Conservation (phyloP, 208 protist genomes). For the Wallacemonas sp. region DNA sequence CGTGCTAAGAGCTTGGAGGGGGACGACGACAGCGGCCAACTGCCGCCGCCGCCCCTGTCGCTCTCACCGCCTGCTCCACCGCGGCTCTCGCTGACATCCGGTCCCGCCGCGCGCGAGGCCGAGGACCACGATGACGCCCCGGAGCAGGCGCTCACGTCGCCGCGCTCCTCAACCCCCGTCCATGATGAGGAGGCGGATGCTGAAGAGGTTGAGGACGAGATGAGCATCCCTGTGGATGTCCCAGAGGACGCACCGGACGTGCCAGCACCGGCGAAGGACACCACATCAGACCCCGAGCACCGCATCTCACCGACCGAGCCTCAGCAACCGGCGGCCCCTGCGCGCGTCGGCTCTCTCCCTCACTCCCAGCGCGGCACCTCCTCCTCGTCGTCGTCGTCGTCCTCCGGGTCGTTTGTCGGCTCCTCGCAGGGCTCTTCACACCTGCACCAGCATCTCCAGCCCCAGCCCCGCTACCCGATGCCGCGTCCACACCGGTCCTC, state of each 20-base stretch:
- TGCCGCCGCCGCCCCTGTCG: background rate
- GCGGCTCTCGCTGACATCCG: background rate
- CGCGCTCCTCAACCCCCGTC: no score
- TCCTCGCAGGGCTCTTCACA: conserved; percentile 1
- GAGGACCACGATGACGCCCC: background rate
- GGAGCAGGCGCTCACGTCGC: background rate
- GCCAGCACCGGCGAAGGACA: background rate
- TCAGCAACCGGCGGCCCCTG: no score
- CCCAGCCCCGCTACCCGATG: background rate
- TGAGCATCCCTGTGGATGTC: no score
- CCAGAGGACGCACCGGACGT: no score
- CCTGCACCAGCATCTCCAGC: background rate
- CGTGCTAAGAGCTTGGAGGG: background rate
- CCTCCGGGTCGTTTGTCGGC: background rate
- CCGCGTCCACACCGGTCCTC: no score
- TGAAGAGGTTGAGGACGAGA: no score
- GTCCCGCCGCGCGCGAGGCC: no score
- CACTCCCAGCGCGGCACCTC: no score
- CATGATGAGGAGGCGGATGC: no score
- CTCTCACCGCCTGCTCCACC: background rate
- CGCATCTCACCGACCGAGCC: no score
- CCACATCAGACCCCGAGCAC: no score
- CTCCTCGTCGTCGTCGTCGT: background rate
- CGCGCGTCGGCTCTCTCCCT: no score
- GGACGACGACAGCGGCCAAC: background rate